Base-by-base conservation (phyloP, 768 basidiomycete species). In the Mycena albidolilacea region DNA sequence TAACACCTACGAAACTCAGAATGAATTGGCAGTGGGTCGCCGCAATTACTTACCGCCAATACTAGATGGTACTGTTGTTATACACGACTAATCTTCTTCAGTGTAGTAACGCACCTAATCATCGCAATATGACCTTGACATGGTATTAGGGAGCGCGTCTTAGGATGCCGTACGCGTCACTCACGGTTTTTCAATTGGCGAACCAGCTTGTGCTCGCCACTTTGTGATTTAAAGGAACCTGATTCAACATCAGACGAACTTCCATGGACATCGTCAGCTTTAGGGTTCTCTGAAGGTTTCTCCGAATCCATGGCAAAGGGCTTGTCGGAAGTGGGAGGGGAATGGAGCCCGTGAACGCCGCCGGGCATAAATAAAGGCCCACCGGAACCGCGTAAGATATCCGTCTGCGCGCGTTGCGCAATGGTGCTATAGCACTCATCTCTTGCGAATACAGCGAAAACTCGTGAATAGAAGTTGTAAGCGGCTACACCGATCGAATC, bases 21-120 rank as follows among this genome's bases (percentile, higher is more conserved):
- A 44, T 41, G 35, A 44, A 57, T 21, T 12, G 39, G 48, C 12
- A 19, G 3, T 41, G 21, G 11, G 50, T 7, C 6, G 4, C 7
- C n/a, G 30, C 23, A 50, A 35, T 11, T 48, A 21, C 72, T 52
- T 38, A 80, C 90, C 90, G 65, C 89, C 89, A 62, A 91, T 90
- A 86, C 90, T 91, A 70, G 0, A 30, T 15, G 48, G 12, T 11
- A 52, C 39, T 12, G 54, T 50, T 23, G n/a, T n/a, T n/a, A 12
- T 23, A 7, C 23, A 41, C 7, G n/a, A n/a, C 10, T n/a, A 15
- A 19, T 3, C n/a, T 41, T 15, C 21, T 43, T 7, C 17, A 59
- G 37, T n/a, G 14, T 21, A 38, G n/a, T 23, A 6, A 54, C 71
- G 21, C 30, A 72, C 71, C 60, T 64, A 50, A 74, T 74, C 73